Conservation (phyloP, 345 rosid species). For the Bruguiera parviflora region DNA sequence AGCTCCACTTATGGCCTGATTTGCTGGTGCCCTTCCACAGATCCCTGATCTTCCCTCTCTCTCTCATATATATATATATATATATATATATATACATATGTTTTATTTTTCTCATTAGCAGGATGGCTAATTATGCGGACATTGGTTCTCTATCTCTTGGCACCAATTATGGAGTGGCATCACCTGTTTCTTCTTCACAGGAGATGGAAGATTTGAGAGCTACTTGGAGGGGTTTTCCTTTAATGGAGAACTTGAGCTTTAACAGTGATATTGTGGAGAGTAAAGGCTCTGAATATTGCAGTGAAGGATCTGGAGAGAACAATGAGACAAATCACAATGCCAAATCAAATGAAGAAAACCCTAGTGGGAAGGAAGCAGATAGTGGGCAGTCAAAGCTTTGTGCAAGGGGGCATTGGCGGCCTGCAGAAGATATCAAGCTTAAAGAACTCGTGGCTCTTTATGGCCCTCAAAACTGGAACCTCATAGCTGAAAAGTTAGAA, state of each 20-base stretch:
- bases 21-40: conserved; percentile 1
- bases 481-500: conserved; percentile 85
- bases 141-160: conserved; percentile 47
- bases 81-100: no score
- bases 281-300: conserved; percentile 23
- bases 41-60: conserved; percentile 12
- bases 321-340: conserved; percentile 15
- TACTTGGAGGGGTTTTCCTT: conserved; percentile 41
- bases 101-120: background rate
- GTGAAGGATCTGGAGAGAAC: conserved; percentile 32
- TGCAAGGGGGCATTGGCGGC: conserved; percentile 96
- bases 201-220: conserved; percentile 30
- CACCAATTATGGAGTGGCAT: conserved; percentile 21
- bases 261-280: conserved; percentile 17
- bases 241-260: conserved; percentile 17
- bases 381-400: conserved; percentile 73
- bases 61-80: no score
- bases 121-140: conserved; percentile 36
- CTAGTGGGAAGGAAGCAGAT: conserved; percentile 43
- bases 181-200: conserved; percentile 18
- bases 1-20: conserved; percentile 13
- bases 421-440: conserved; percentile 88
- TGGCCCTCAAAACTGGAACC: conserved; percentile 99
- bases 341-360: conserved; percentile 30
- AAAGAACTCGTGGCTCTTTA: conserved; percentile 85